Percentiles rank a stretch among this genome's conserved stretches.
These are phyloP conservation scores for Rachicladosporium sp. DNA, from an alignment of 2,329 filamentous ascomycete species.

Conservation along the genomic window DNA sequence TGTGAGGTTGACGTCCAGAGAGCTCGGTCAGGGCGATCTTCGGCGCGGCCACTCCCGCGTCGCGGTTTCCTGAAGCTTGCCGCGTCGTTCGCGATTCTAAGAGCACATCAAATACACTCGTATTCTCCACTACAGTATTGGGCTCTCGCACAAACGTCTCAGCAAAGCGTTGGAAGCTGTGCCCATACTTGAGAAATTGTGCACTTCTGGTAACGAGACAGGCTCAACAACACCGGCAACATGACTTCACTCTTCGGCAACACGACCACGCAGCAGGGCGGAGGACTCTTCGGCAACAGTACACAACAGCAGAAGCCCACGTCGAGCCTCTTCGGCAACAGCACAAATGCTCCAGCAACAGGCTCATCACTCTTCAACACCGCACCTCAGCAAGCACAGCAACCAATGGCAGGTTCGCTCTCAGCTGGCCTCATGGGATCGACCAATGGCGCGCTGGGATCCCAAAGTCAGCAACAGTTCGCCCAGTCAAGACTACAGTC, in stretches of 20 bases:
- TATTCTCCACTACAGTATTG: too few relatives aligned
- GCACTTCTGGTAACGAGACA: too few relatives aligned
- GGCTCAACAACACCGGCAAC: background rate
- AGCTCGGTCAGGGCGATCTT: too few relatives aligned
- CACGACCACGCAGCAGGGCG: slow-evolving; percentile 13
- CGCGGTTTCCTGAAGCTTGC: too few relatives aligned
- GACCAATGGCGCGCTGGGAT: slow-evolving; percentile 11
- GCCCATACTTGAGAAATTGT: too few relatives aligned
- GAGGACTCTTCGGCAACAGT: slow-evolving; percentile 3
- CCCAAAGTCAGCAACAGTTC: slow-evolving; percentile 16
- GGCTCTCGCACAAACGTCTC: too few relatives aligned
- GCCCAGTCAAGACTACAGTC: slow-evolving; percentile 8
- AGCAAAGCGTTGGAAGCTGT: too few relatives aligned
- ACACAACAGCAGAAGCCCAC: slow-evolving; percentile 5
- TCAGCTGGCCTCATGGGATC: slow-evolving; percentile 17
- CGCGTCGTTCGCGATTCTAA: too few relatives aligned
- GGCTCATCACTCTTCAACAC: slow-evolving; percentile 9
- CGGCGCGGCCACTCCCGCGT: too few relatives aligned
- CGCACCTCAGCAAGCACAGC: slow-evolving; percentile 11
- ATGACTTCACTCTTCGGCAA: slow-evolving; percentile 27
- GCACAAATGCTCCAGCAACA: slow-evolving; percentile 8
- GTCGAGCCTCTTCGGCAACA: slow-evolving; percentile 5
- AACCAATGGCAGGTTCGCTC: slow-evolving; percentile 9
- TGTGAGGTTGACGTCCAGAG: too few relatives aligned
- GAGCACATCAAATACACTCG: too few relatives aligned